Conservation (phyloP, 345 rosid genomes). For the Citrus medica region DNA sequence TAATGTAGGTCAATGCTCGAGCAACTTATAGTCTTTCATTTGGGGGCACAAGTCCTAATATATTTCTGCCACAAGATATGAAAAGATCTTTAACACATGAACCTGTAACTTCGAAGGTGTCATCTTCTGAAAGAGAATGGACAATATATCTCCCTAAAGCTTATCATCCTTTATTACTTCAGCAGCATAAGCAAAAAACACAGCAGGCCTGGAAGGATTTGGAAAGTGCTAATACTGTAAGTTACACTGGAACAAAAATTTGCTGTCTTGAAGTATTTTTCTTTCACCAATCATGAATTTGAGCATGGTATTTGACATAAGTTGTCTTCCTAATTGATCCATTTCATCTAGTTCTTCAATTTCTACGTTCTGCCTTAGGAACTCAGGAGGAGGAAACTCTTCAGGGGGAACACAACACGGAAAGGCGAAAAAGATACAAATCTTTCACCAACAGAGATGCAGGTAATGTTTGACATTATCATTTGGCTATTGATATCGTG, state of each 20-base stretch:
- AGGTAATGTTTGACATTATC: slow-evolving; percentile 24
- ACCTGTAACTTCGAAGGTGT: slow-evolving; percentile 29
- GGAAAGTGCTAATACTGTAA: slow-evolving; percentile 49
- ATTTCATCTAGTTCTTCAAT: neutral
- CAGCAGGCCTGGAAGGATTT: slow-evolving; percentile 46
- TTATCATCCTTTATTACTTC: slow-evolving; percentile 82
- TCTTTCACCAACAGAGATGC: slow-evolving; percentile 29
- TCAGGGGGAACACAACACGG: slow-evolving; percentile 19
- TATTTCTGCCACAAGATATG: slow-evolving; percentile 53
- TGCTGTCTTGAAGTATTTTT: neutral
- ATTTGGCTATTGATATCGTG: neutral
- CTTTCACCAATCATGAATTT: neutral
- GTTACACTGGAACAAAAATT: slow-evolving; percentile 20
- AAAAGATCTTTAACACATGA: slow-evolving; percentile 26
- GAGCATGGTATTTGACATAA: neutral
- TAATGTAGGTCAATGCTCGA: slow-evolving; percentile 77
- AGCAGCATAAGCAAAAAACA: slow-evolving; percentile 67
- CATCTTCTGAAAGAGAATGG: slow-evolving; percentile 53
- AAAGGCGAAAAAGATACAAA: slow-evolving; percentile 26
- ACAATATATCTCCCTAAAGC: slow-evolving; percentile 72
- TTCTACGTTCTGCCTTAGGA: slow-evolving; percentile 26
- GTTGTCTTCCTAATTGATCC: slow-evolving; percentile 4
- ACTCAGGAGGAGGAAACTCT: slow-evolving; percentile 39
- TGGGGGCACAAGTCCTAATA: slow-evolving; percentile 68
- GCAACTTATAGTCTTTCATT: slow-evolving; percentile 74